Conservation (phyloP, 2,329 filamentous ascomycete genomes). For the Aspergillus sp. region DNA sequence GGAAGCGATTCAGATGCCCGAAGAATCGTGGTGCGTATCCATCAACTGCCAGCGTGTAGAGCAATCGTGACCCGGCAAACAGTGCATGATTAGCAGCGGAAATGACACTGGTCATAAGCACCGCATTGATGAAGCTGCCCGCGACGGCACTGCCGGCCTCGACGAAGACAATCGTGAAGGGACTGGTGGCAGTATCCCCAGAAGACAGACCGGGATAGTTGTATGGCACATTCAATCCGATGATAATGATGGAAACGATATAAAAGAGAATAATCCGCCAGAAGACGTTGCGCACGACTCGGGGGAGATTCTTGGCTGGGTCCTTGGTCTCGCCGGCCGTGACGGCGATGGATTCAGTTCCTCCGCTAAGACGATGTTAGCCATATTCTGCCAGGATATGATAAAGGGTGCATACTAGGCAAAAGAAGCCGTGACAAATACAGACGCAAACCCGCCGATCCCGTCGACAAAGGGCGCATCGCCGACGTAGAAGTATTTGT, state of each 20-base stretch:
- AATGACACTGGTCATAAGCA: slow-evolving; percentile 56
- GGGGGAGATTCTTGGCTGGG: slow-evolving; percentile 56
- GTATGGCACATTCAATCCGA: slow-evolving; percentile 59
- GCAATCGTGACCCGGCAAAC: slow-evolving; percentile 52
- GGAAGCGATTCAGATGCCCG: slow-evolving; percentile 44
- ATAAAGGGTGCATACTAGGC: slow-evolving; percentile 43
- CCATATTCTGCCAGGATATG: not conserved
- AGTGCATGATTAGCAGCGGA: slow-evolving; percentile 57
- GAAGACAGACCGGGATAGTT: slow-evolving; percentile 42
- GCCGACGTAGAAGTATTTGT: slow-evolving; percentile 53
- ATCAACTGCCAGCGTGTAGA: slow-evolving; percentile 54
- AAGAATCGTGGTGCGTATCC: slow-evolving; percentile 55
- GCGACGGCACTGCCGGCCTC: slow-evolving; percentile 52
- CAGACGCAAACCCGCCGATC: slow-evolving; percentile 62
- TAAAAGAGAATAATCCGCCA: slow-evolving; percentile 59
- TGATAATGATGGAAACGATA: slow-evolving; percentile 47
- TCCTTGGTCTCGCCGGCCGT: slow-evolving; percentile 63
- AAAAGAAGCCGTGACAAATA: slow-evolving; percentile 60
- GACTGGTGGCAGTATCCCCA: slow-evolving; percentile 45
- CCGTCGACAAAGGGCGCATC: slow-evolving; percentile 62
- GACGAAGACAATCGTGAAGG: slow-evolving; percentile 60
- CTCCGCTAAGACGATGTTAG: slow-evolving; percentile 37
- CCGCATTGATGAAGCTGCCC: slow-evolving; percentile 57
- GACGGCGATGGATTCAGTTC: slow-evolving; percentile 62
- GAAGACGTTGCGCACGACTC: slow-evolving; percentile 62